phyloP scores from a whole-genome alignment of 192 early-diverging fungal species.

The Coemansia sp. region DNA sequence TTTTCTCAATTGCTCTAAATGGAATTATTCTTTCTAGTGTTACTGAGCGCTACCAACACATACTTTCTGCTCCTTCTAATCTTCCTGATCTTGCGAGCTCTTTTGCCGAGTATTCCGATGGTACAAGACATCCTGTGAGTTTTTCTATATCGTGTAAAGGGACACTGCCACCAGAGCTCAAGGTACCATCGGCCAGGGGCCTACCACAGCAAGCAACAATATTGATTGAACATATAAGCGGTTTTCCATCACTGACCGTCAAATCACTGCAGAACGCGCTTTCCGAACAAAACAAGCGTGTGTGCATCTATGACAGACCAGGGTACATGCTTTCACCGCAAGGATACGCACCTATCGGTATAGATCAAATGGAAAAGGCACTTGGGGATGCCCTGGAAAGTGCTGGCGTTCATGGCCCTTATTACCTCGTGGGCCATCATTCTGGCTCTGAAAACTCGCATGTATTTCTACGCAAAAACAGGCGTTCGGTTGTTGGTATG shows the following conservation, averaged over 20 bases:
- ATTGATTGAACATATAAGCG: conserved; percentile 39
- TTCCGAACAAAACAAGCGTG: conserved; percentile 24
- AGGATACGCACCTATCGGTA: conserved; percentile 30
- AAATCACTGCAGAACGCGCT: conserved; percentile 28
- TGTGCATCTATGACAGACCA: conserved; percentile 44
- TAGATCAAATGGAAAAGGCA: conserved; percentile 14
- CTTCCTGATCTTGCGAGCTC: background rate
- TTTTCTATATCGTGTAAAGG: conserved; percentile 35
- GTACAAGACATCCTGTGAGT: conserved; percentile 12
- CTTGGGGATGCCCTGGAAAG: conserved; percentile 16
- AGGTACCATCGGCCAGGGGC: background rate
- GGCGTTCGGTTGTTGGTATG: conserved; percentile 27
- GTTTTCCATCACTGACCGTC: conserved; percentile 30
- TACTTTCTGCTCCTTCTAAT: background rate
- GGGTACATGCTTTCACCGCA: conserved; percentile 48
- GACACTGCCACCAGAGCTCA: background rate
- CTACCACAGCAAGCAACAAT: conserved; percentile 24
- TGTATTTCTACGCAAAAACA: conserved; percentile 21
- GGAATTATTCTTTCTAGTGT: conserved; percentile 13
- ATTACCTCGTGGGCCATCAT: conserved; percentile 41
- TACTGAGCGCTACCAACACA: conserved; percentile 11
- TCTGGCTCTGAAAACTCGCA: conserved; percentile 44
- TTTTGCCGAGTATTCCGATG: conserved; percentile 11
- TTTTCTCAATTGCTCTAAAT: conserved; percentile 14
- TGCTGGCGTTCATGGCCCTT: conserved; percentile 27